phyloP scores from a whole-genome alignment of 495 filamentous ascomycete genomes.

The Annulohypoxylon stygium region DNA sequence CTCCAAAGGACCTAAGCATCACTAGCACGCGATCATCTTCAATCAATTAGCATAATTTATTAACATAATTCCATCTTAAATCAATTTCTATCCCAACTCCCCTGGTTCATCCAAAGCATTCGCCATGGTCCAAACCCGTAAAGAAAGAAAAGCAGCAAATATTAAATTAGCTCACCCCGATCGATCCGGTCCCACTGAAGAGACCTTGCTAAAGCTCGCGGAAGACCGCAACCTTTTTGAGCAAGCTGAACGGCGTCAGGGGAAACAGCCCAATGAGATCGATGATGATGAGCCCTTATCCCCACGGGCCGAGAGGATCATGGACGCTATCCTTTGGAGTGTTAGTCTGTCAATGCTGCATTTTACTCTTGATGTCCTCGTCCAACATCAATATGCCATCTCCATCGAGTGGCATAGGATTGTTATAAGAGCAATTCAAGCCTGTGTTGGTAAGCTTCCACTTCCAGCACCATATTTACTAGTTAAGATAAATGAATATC shows the following conservation, averaged over 20 bases:
- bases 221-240: slow-evolving; percentile 67
- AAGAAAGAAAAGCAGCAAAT: slow-evolving; percentile 61
- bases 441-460: slow-evolving; percentile 61
- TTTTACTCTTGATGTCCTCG: slow-evolving; percentile 89
- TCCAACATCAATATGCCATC: slow-evolving; percentile 88
- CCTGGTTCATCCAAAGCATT: background rate
- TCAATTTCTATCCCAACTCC: background rate
- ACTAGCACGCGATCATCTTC: slow-evolving; percentile 26
- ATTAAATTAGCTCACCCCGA: slow-evolving; percentile 73
- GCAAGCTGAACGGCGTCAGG: slow-evolving; percentile 52
- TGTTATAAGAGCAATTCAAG: slow-evolving; percentile 62
- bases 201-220: slow-evolving; percentile 75
- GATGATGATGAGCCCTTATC: slow-evolving; percentile 50
- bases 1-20: slow-evolving; percentile 9
- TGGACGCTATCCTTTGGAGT: slow-evolving; percentile 75
- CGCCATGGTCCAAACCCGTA: slow-evolving; percentile 61
- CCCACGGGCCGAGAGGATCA: slow-evolving; percentile 63
- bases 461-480: background rate
- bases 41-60: too few species aligned
- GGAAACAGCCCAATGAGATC: slow-evolving; percentile 53
- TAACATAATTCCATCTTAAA: slow-evolving; percentile 3
- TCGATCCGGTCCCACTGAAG: slow-evolving; percentile 63
- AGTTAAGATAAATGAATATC: background rate
- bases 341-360: slow-evolving; percentile 83
- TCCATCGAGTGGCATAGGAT: slow-evolving; percentile 72